Evolutionary conservation across 331 rosid species (phyloP), one percentile per base, ranked within the genome.

Genomic region (Malus hybrid): DNA sequence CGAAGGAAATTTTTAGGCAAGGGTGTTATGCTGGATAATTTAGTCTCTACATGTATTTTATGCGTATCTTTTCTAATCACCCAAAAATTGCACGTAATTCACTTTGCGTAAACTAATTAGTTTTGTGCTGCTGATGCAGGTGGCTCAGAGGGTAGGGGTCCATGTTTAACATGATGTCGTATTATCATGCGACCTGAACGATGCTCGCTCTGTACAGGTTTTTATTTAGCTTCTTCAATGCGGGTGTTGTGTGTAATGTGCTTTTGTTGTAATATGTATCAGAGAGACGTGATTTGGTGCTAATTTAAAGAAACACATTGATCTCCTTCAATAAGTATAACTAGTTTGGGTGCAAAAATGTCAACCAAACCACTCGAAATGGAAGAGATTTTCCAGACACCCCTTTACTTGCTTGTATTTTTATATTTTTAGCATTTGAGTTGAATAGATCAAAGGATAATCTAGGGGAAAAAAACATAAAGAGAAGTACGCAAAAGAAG

Each of bases 81-180:
- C 50, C 15, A 44, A 44, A 44, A 44, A 11, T 44, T 44, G 50
- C 50, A 44, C 50, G 50, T 44, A 44, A 11, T 44, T 44, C 5
- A 10, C 50, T 44, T 44, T 44, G 50, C 5, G 5, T 44, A 44
- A 44, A 44, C n/a, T 9, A 28, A 78, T 66, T 52, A 32, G 27
- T 72, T 61, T 78, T 76, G 15, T 11, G 50, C 76, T 70, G 72
- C n/a, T 79, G 78, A 76, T 75, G 77, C 91, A 91, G 94, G 89
- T 91, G 52, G 97, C 97, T 59, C 78, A 87, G 85, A 84, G 88
- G 86, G 85, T 91, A 28, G 94, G 97, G 27, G 88, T 89, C 33
- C 80, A 69, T 72, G 68, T 87, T 75, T 87, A 82, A 87, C 24
- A 55, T 75, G 55, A 15, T 5, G 29, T 61, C 65, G 50, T 11